Evolutionary conservation across 805 yeast genomes (phyloP), one percentile per base, ranked within the genome.

Genomic region (Starmerella stigmatis): DNA sequence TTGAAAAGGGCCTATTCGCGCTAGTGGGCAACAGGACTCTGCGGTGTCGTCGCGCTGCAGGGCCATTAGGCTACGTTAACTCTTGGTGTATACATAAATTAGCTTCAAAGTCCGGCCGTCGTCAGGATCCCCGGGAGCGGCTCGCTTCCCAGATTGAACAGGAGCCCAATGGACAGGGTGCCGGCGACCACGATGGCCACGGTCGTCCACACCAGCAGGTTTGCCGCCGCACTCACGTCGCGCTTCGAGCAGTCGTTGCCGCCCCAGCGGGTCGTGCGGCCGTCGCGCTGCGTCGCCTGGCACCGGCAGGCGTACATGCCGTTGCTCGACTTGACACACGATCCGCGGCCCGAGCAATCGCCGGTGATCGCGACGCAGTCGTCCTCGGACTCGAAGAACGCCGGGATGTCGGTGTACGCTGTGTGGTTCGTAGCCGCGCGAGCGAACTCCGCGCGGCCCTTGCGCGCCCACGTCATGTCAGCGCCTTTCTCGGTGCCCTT

Each of bases 121-220:
- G 26, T 34, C 15, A 34, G 38, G 25, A 79, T 77, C 20, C 85
- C 84, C 15, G 86, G 86, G 50, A 80, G 69, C 35, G 78, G 74
- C 52, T 77, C 80, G 53, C 63, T 62, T 16, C 84, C 86, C 49
- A 78, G 66, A 29, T 67, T 58, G 45, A 62, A 60, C 59, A 81
- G 63, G 47, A 81, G 68, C 9, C 38, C 36, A 54, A 71, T 69
- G 3, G 49, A 41, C 48, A 79, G 61, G 31, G 80, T 82, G 4
- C 61, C 63, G 30, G 63, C 74, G 38, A 76, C 64, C 17, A 74
- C 61, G 43, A 78, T 60, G 3, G 70, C 73, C 11, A 80, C 51
- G 11, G 72, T 62, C 2, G 83, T 70, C 86, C 89, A 81, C 55
- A 81, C 72, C 52, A 81, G 68, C 56, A 82, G 69, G 57, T 81